Evolutionary conservation across 495 filamentous ascomycete species (phyloP).

Genomic region (Rusavskia elegans): DNA sequence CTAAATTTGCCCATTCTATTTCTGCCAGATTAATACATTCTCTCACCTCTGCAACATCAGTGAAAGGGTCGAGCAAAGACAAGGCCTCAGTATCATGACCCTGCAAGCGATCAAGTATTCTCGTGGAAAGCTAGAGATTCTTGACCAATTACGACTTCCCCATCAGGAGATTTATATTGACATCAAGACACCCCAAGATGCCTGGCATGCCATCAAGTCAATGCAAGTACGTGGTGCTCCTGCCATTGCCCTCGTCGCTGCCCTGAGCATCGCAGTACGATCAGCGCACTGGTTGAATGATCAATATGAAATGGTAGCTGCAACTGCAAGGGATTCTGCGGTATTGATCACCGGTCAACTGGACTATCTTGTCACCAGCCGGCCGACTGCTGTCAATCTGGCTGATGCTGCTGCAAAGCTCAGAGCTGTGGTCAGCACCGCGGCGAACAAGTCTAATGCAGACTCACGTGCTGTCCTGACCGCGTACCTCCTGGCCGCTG

Average conservation of each 20-base stretch:
- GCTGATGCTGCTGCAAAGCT: conserved; percentile 76
- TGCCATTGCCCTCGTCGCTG: conserved; percentile 93
- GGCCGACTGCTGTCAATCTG: conserved; percentile 90
- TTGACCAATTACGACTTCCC: conserved; percentile 85
- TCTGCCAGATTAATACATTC: no score
- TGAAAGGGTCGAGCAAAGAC: no score
- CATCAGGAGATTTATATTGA: conserved; percentile 67
- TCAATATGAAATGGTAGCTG: neutral
- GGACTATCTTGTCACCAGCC: conserved; percentile 67
- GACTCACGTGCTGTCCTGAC: conserved; percentile 34
- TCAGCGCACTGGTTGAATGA: no score
- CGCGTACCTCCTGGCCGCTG: conserved; percentile 62
- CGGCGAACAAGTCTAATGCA: conserved; percentile 16
- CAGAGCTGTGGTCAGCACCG: conserved; percentile 36
- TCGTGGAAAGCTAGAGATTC: conserved; percentile 60
- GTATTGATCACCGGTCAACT: conserved; percentile 59
- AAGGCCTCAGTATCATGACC: conserved; percentile 23
- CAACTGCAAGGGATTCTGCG: conserved; percentile 17
- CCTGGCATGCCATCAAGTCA: conserved; percentile 78
- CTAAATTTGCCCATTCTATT: no score
- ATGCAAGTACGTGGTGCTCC: conserved; percentile 93
- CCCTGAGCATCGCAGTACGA: conserved; percentile 59
- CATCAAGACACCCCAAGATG: conserved; percentile 60
- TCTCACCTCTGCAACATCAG: no score
- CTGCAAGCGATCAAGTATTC: conserved; percentile 82